Evolutionary conservation across 2,329 filamentous ascomycete genomes (phyloP), one percentile per base, ranked within the genome.

Genomic region (Diaporthe destruens): DNA sequence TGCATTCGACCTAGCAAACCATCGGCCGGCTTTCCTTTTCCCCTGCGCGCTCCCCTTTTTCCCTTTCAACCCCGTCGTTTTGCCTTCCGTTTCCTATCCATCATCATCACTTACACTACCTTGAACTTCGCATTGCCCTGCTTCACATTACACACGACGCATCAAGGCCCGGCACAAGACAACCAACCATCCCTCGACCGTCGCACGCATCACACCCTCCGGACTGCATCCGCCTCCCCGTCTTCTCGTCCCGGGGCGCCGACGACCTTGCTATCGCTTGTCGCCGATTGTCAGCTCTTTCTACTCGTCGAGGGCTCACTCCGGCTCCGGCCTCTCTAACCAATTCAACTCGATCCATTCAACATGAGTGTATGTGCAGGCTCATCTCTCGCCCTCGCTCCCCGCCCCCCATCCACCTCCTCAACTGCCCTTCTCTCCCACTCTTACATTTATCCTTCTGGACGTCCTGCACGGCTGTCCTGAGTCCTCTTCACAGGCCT

Each of bases 351-450:
- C 20, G 18, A n/a, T 57, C n/a, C 34, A 56, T 57, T 65, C 80
- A 85, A 79, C 75, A 87, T 87, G 85, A 87, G 85, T 81, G 85
- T 87, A 80, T 84, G 85, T 86, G 80, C 82, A 80, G 81, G 77
- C 77, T 69, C 76, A 71, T 73, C 72, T 73, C 74, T 72, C 32
- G 12, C 54, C 39, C 29, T 11, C 7, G 20, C 23, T 61, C 56
- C 20, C 12, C n/a, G n/a, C 29, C 29, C 2, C 29, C 16, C 56
- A 20, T 18, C 12, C 20, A 25, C 23, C 7, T 34, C 11, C 29
- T 16, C 14, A 12, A 11, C 23, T 12, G 20, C 25, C 44, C 23
- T 14, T 20, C 18, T 20, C 23, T 14, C 25, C n/a, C 61, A 53
- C 51, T 32, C 36, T 34, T n/a, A 12, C 44, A 18, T 32, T 51